These are phyloP conservation scores for Penicillium glabrum DNA, from an alignment of 2,329 filamentous ascomycete genomes.

Conservation along the genomic window DNA sequence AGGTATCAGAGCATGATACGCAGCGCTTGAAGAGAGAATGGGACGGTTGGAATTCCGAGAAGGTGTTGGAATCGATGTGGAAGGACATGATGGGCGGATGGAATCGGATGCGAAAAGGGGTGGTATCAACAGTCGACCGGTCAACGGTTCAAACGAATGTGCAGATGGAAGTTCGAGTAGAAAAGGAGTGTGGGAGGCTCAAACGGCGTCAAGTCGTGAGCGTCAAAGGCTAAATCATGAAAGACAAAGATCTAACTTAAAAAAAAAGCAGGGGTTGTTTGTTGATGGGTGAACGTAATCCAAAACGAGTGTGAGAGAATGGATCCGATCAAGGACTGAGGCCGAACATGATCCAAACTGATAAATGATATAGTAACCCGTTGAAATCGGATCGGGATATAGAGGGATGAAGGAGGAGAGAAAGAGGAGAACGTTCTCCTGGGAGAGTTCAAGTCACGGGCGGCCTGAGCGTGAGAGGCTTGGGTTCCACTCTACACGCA, in stretches of 20 bases:
- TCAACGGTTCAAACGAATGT: conserved; percentile 20
- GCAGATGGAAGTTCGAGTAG: conserved; percentile 11
- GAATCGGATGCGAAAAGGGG: conserved; percentile 2
- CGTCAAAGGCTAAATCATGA: conserved; percentile 28
- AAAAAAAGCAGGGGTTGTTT: conserved; percentile 1
- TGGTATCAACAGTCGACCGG: conserved; percentile 20
- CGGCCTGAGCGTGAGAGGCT: conserved; percentile 2
- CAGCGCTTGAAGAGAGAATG: conserved; percentile 46
- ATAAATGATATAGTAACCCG: conserved; percentile 4
- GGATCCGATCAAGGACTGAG: conserved; percentile 14
- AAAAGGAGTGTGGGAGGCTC: conserved; percentile 29
- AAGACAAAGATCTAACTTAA: conserved; percentile 1
- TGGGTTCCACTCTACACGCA: conserved; percentile 4
- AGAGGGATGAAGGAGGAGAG: conserved; percentile 4
- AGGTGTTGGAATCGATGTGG: conserved; percentile 19
- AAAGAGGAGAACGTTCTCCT: conserved; percentile 1
- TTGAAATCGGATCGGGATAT: conserved; percentile 8
- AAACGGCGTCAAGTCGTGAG: conserved; percentile 38
- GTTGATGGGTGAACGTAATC: not conserved
- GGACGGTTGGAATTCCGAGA: conserved; percentile 17
- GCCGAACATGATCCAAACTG: conserved; percentile 26
- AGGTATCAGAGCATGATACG: conserved; percentile 52
- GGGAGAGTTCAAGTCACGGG: conserved; percentile 12
- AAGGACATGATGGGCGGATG: conserved; percentile 29
- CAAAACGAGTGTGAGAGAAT: conserved; percentile 19